phyloP scores from a whole-genome alignment of 1,284 basidiomycete species.

The Moesziomyces globuligerus region DNA sequence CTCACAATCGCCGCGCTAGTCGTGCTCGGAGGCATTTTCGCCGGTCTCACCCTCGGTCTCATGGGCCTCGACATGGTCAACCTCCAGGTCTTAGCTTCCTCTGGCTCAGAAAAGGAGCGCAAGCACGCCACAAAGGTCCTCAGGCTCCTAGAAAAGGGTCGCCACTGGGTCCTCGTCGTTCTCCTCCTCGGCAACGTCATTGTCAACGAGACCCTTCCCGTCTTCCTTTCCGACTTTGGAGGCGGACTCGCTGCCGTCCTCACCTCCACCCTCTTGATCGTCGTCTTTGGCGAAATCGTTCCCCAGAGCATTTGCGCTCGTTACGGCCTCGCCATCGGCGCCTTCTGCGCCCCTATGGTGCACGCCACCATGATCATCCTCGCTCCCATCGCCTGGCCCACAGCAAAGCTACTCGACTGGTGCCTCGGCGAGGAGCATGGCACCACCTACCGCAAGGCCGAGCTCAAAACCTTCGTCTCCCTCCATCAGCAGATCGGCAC shows the following conservation, averaged over 20 bases:
- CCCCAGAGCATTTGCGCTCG: conserved; percentile 78
- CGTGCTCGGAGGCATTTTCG: conserved; percentile 69
- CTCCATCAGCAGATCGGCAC: conserved; percentile 80
- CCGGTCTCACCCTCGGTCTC: conserved; percentile 81
- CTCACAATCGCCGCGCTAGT: conserved; percentile 60
- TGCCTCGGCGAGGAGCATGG: conserved; percentile 70
- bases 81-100: conserved; percentile 82
- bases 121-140: conserved; percentile 69
- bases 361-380: conserved; percentile 68
- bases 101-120: conserved; percentile 76
- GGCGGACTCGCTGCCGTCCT: conserved; percentile 62
- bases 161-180: conserved; percentile 90
- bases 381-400: conserved; percentile 70
- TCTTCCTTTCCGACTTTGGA: conserved; percentile 65
- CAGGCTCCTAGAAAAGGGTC: conserved; percentile 79
- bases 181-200: conserved; percentile 87
- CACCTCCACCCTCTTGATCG: conserved; percentile 65
- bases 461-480: conserved; percentile 88
- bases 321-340: conserved; percentile 89
- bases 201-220: conserved; percentile 71
- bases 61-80: conserved; percentile 96
- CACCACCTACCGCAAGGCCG: conserved; percentile 68
- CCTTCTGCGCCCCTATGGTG: conserved; percentile 82
- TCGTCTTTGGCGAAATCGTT: conserved; percentile 70
- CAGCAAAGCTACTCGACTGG: conserved; percentile 68